Conservation (phyloP, 1,284 basidiomycete genomes). For the Neonothopanus nambi region DNA sequence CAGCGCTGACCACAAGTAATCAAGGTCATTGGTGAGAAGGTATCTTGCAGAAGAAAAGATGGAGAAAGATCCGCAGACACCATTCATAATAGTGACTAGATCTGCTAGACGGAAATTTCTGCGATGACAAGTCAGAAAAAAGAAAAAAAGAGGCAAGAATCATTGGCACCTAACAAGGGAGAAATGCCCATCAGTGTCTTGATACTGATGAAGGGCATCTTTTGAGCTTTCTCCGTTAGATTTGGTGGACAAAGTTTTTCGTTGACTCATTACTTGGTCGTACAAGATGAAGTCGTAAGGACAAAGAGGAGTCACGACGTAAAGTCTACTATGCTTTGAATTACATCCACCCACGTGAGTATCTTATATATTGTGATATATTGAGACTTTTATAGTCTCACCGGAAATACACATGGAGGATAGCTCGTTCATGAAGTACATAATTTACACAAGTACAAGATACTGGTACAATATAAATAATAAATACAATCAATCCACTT, state of each 20-base stretch:
- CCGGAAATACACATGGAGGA: not conserved
- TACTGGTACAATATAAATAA: constrained; percentile 1
- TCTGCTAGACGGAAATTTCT: constrained; percentile 99
- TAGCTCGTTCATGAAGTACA: not conserved
- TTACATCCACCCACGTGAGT: not conserved
- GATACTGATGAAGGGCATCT: constrained; percentile 77
- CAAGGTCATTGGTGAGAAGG: constrained; percentile 79
- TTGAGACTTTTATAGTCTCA: no score
- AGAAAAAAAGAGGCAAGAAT: not conserved
- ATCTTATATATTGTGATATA: no score
- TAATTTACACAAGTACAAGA: no score
- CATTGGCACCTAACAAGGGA: constrained; percentile 81
- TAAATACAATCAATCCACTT: not conserved
- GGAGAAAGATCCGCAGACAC: constrained; percentile 96
- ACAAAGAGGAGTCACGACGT: not conserved
- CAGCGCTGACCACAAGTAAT: constrained; percentile 84
- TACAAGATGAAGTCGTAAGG: not conserved
- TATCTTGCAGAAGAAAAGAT: constrained; percentile 93
- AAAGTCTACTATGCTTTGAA: not conserved
- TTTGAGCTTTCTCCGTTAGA: constrained; percentile 35
- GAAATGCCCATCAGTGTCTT: constrained; percentile 90
- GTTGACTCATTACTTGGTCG: constrained; percentile 36
- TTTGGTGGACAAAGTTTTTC: constrained; percentile 32
- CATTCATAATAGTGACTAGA: constrained; percentile 99
- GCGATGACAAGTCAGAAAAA: constrained; percentile 19